A percentile compares a stretch with the other conserved stretches of the same genome.
These are phyloP conservation scores for Ustanciosporium gigantosporum DNA, from an alignment of 1,284 basidiomycete genomes.

Conservation along the genomic window DNA sequence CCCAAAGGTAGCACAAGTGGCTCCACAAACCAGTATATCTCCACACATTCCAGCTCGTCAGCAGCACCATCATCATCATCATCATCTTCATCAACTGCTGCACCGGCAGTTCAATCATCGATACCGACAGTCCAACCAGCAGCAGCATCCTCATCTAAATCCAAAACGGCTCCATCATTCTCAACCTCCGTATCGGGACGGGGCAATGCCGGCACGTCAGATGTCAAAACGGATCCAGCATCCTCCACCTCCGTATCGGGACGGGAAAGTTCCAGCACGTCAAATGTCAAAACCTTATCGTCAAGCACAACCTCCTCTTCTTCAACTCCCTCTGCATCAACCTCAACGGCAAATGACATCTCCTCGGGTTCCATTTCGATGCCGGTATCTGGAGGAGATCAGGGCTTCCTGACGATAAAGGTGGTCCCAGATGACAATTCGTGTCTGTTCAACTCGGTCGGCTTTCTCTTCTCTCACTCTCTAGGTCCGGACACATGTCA, in stretches of 20 bases:
- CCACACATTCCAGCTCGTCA: neutral
- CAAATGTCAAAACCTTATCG: too few species aligned
- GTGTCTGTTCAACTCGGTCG: constrained; percentile 45
- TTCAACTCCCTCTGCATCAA: constrained; percentile 1
- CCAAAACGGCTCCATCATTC: neutral
- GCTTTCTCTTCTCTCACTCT: constrained; percentile 15
- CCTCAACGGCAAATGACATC: constrained; percentile 3
- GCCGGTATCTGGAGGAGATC: constrained; percentile 4
- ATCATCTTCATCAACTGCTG: neutral
- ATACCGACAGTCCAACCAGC: neutral
- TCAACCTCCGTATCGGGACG: too few species aligned
- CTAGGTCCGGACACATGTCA: constrained; percentile 10
- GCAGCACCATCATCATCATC: too few species aligned
- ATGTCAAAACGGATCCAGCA: too few species aligned
- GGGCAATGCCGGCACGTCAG: too few species aligned
- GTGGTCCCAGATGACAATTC: constrained; percentile 51
- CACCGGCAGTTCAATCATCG: neutral
- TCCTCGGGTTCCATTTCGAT: constrained; percentile 12
- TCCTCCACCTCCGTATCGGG: too few species aligned
- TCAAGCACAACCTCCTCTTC: neutral
- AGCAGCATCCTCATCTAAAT: neutral
- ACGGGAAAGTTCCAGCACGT: too few species aligned
- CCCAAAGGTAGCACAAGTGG: constrained; percentile 1
- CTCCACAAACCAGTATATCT: too few species aligned
- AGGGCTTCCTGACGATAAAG: constrained; percentile 16